Evolutionary conservation across 139 green algal species (phyloP), one percentile per base, ranked within the genome.

Genomic region (Picochlorum sp.): DNA sequence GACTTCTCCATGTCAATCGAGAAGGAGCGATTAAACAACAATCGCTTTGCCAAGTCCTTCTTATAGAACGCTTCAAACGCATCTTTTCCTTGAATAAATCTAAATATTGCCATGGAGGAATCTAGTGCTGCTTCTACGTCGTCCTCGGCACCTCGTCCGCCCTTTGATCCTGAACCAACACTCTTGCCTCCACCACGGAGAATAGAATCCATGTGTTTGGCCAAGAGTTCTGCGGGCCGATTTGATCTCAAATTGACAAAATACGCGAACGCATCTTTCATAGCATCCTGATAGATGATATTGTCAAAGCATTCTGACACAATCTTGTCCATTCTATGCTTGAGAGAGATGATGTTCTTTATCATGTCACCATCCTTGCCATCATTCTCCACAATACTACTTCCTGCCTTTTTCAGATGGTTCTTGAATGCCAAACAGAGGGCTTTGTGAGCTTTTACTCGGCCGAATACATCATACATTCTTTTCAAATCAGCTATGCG

Each of bases 41-140:
- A 76, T 14, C 94, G 86, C 77, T 96, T 97, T n/a, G 94, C 88
- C 30, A 99, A 81, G 69, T 98, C 90, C 72, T 94, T 92, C 79
- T 99, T 99, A 87, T 98, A 99, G 65, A 98, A 99, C 1, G 91
- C 94, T 80, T 99, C 94, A 71, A 99, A 99, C 30, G 98, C 91
- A 68, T 99, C 94, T 82, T 99, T 99, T 66, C 92, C 94, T 85
- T 86, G 83, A 45, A 96, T 90, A 69, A 88, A 92, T 24, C 90
- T 68, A 79, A 98, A 98, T 11, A 98, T 79, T 51, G 88, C 76
- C 18, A 99, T 81, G 15, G 86, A 87, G 7, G 78, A 72, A 67
- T 99, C 94, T 26, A 99, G 73, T 4, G 70, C 74, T 8, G 56
- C 63, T 64, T 99, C 94, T 67, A 98, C 66, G 63, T 95, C 85